A percentile compares a stretch with the other conserved stretches of the same genome.
Evolutionary conservation across 805 yeast species (phyloP).

Genomic region (Candida ovalis): DNA sequence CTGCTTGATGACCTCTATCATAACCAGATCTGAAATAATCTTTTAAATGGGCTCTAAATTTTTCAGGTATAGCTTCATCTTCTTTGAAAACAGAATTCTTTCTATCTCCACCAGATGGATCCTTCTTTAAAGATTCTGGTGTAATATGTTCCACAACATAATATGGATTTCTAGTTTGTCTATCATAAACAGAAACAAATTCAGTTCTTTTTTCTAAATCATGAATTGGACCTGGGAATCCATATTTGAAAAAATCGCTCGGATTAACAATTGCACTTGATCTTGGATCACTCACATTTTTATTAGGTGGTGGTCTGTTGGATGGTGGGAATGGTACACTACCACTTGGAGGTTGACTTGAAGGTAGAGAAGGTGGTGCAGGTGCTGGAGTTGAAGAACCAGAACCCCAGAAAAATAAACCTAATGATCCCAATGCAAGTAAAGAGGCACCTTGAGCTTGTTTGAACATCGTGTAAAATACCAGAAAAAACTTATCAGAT

Average conservation of each 20-base stretch:
- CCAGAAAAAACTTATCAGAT: not conserved
- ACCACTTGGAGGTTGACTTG: constrained; percentile 8
- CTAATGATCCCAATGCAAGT: constrained; percentile 22
- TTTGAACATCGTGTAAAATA: constrained; percentile 6
- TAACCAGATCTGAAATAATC: constrained; percentile 95
- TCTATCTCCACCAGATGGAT: constrained; percentile 59
- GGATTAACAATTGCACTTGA: constrained; percentile 54
- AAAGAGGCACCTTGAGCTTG: constrained; percentile 17
- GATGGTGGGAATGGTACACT: constrained; percentile 8
- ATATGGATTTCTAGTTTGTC: constrained; percentile 80
- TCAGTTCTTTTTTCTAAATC: constrained; percentile 73
- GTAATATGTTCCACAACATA: constrained; percentile 87
- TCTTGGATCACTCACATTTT: constrained; percentile 1
- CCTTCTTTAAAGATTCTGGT: constrained; percentile 53
- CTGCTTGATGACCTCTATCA: constrained; percentile 96
- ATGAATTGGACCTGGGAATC: constrained; percentile 93
- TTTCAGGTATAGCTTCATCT: constrained; percentile 75
- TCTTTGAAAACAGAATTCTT: constrained; percentile 80
- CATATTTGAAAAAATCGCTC: constrained; percentile 79
- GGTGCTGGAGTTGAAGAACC: constrained; percentile 16
- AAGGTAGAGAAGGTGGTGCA: constrained; percentile 15
- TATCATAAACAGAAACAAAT: constrained; percentile 81
- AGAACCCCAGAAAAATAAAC: constrained; percentile 29
- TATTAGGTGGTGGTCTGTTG: constrained; percentile 3
- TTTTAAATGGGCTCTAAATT: constrained; percentile 69